Base-by-base conservation (phyloP, 192 early-diverging fungal genomes). In the Obelidium mucronatum region DNA sequence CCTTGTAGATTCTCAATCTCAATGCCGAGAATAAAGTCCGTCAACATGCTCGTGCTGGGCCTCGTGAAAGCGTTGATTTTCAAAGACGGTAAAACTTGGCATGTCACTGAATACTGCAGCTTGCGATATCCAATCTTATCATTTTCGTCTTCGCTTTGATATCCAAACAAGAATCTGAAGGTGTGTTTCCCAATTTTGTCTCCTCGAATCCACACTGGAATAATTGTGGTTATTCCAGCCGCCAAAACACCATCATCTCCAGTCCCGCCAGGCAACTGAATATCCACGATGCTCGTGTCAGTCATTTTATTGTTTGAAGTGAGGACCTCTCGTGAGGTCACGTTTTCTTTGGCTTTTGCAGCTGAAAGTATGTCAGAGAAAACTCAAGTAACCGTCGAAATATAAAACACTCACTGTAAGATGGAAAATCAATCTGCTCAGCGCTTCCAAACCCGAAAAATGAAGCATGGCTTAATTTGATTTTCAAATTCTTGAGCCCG, bases 61-160 rank as follows among this genome's bases (percentile, higher is more conserved):
- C 96, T 81, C 8, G 96, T 95, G 80, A 99, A 97, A 0, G 96
- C 94, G 75, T 96, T 96, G 79, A 99, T 94, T 58, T 95, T 89
- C 22, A 99, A 83, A 2, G 96, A 96, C 8, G 96, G 94, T 40
- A 87, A 79, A 2, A 99, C 95, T 24, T 93, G 86, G 11, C 87
- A 77, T 0, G 77, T 39, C 3, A 90, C 40, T 31, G 86, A 82
- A 81, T 90, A 88, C 8, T 88, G 86, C 30, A 95, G 78, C 35
- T 85, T 93, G 19, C 94, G 86, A 72, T 87, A 90, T 0, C 83
- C 85, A 26, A 81, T 79, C 34, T 88, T 87, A 31, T 91, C 90
- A 40, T 91, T 80, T 63, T 69, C 67, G 53, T 80, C 74, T 78
- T 93, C 92, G 15, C 92, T 91, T 73, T 92, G 90, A 69, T 96